These are phyloP conservation scores for Zymoseptoria tritici DNA, from an alignment of 2,329 filamentous ascomycete genomes.

Conservation along the genomic window DNA sequence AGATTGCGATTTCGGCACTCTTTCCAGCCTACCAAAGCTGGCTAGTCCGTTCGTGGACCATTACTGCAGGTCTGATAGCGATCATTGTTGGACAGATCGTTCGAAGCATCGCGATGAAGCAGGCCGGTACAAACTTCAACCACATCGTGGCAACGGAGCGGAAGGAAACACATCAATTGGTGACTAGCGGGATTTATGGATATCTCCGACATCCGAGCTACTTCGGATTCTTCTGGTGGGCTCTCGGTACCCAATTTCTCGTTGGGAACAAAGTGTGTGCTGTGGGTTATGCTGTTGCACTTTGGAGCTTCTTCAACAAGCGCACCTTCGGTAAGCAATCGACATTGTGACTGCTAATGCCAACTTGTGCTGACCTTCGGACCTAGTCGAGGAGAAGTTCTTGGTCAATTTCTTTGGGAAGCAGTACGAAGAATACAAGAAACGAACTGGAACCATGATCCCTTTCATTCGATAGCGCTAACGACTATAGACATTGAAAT, in stretches of 20 bases:
- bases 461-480: conserved; percentile 55
- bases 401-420: conserved; percentile 76
- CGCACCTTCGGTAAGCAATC: conserved; percentile 54
- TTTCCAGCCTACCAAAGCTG: conserved; percentile 32
- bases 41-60: conserved; percentile 24
- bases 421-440: conserved; percentile 69
- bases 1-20: conserved; percentile 55
- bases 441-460: conserved; percentile 67
- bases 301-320: conserved; percentile 77
- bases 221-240: conserved; percentile 99
- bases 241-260: conserved; percentile 83
- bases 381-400: conserved; percentile 65
- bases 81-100: conserved; percentile 65
- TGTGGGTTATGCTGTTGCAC: conserved; percentile 60
- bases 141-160: conserved; percentile 65
- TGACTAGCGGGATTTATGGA: conserved; percentile 73
- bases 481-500: neutral
- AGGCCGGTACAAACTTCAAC: conserved; percentile 87
- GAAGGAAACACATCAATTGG: conserved; percentile 67
- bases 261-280: conserved; percentile 79
- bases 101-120: conserved; percentile 76
- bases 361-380: conserved; percentile 2
- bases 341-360: neutral
- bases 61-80: conserved; percentile 53
- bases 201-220: conserved; percentile 80